A percentile compares a stretch with the other conserved stretches of the same genome.
phyloP scores from a whole-genome alignment of 176 grass and related monocot species.

The Lolium rigidum region DNA sequence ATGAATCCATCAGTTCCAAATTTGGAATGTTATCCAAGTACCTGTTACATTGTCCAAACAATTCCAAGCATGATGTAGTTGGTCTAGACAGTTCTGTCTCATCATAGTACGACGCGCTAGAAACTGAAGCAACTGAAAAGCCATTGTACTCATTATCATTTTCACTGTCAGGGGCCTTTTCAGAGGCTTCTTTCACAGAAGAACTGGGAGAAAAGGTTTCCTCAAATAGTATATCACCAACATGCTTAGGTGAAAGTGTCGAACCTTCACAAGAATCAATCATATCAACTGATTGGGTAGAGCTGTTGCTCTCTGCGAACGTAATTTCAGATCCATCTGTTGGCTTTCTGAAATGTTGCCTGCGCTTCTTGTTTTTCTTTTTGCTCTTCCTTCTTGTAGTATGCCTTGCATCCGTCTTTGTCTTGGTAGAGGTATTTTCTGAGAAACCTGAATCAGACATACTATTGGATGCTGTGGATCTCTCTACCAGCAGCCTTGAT shows the following conservation, averaged over 20 bases:
- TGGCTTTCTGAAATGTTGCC: conserved; percentile 43
- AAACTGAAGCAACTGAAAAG: conserved; percentile 53
- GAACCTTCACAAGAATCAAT: conserved; percentile 49
- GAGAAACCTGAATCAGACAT: conserved; percentile 61
- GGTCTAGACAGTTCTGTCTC: conserved; percentile 53
- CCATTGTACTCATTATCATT: conserved; percentile 55
- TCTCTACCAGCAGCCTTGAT: conserved; percentile 39
- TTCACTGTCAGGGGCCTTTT: conserved; percentile 64
- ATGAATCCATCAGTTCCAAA: conserved; percentile 34
- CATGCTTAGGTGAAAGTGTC: conserved; percentile 51
- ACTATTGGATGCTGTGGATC: conserved; percentile 39
- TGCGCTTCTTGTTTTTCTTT: conserved; percentile 76
- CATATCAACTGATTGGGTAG: conserved; percentile 26
- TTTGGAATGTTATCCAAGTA: conserved; percentile 40
- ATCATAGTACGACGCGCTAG: conserved; percentile 52
- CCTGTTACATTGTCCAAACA: conserved; percentile 39
- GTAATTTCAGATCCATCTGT: conserved; percentile 49
- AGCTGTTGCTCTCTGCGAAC: conserved; percentile 34
- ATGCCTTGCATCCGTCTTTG: conserved; percentile 42
- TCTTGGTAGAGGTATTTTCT: conserved; percentile 49
- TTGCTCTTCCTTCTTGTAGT: conserved; percentile 72
- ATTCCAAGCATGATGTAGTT: conserved; percentile 41
- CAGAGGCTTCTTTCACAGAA: conserved; percentile 59
- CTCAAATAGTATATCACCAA: conserved; percentile 59
- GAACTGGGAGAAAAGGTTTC: conserved; percentile 56